Evolutionary conservation across 2,329 filamentous ascomycete genomes (phyloP), one percentile per base, ranked within the genome.

Genomic region (Xylaria sp.): DNA sequence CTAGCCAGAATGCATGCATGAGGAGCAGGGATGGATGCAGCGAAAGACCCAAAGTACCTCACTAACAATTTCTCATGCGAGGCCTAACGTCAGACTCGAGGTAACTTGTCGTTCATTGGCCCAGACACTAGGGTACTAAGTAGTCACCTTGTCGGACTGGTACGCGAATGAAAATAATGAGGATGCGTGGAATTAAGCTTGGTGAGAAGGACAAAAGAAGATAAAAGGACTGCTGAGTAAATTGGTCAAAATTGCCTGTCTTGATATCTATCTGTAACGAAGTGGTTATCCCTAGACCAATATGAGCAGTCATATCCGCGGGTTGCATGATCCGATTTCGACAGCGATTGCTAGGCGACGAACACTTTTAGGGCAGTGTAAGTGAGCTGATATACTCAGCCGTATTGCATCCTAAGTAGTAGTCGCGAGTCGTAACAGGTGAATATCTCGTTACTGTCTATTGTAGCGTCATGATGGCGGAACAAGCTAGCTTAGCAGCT

Each of bases 11-110:
- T 59, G 60, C 35, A 44, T 58, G 55, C 59, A 68, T 50, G 53
- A 59, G 27, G 40, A 47, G 35, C 65, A 62, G 54, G 65, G 58
- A 42, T 64, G 32, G 18, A 13, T 35, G 58, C 55, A 50, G 32
- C 40, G 37, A 35, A 32, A 27, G 40, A 21, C 18, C 1, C 13
- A 25, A 68, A 62, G 61, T 65, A 53, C 13, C 55, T 48, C 65
- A 51, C 65, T 68, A 70, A 61, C 61, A 60, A 27, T 70, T 68
- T 65, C 37, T 13, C n/a, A 47, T 60, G 57, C 27, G 50, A 54
- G 32, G 37, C 51, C 25, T 13, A 32, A 42, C 50, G 27, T 35
- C 18, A 42, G 37, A 44, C 27, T 29, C 3, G 13, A 58, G 12
- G 23, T 42, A 21, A 40, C 42, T 32, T n/a, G 25, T 40, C 21